Evolutionary conservation across 208 protist genomes (phyloP).

Genomic region (Acanthamoeba sp.): DNA sequence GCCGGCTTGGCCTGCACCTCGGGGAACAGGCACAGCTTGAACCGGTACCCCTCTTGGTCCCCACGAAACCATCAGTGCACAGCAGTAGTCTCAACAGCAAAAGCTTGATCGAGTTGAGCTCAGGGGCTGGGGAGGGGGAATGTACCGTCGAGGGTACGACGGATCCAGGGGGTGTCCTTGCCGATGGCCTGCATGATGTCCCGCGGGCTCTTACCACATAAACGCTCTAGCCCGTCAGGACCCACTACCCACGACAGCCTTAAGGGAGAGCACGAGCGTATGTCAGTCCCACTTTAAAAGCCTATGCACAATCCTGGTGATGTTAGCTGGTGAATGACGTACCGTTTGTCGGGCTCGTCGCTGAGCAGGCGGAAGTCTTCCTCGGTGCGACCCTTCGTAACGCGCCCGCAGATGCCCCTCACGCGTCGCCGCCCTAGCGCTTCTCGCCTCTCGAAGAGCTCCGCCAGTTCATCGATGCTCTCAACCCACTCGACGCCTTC

Average conservation of each 20-base stretch:
- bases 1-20: constrained; percentile 35
- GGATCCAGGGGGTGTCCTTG: constrained; percentile 47
- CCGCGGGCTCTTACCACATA: constrained; percentile 37
- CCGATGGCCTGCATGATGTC: constrained; percentile 44
- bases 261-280: neutral
- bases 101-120: neutral
- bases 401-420: constrained; percentile 23
- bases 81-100: neutral
- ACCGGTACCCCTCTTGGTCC: neutral
- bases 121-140: neutral
- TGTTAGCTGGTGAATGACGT: neutral
- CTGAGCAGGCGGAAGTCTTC: constrained; percentile 38
- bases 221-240: constrained; percentile 5
- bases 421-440: neutral
- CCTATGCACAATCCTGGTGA: no score
- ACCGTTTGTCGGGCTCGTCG: constrained; percentile 41
- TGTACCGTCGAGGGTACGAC: neutral
- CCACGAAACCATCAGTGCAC: neutral
- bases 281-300: neutral
- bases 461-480: neutral
- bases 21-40: constrained; percentile 57
- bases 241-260: constrained; percentile 58
- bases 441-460: constrained; percentile 13
- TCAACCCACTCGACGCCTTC: neutral
- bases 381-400: constrained; percentile 49